Evolutionary conservation across 2,329 filamentous ascomycete species (phyloP).

Genomic region (Fusarium tricinctum): DNA sequence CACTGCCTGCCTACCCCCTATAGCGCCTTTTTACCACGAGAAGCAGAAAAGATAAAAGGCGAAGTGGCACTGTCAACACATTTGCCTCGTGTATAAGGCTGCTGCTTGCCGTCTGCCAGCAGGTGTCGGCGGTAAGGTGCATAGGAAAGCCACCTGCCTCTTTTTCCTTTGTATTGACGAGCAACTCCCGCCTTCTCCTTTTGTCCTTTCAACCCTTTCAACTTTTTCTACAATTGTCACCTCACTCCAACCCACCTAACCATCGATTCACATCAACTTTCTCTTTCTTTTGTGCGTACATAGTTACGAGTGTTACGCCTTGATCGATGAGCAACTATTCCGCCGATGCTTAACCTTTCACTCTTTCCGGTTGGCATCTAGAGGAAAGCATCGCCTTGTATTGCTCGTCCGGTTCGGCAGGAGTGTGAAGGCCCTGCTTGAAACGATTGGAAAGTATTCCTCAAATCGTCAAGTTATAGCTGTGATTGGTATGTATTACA

Average conservation of each 20-base stretch:
- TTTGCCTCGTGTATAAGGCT: background rate
- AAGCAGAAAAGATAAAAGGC: background rate
- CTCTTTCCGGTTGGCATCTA: background rate
- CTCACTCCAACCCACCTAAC: too few species aligned
- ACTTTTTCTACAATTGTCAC: background rate
- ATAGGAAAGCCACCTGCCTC: constrained; percentile 4
- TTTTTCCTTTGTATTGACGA: background rate
- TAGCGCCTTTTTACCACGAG: background rate
- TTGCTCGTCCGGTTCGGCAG: background rate
- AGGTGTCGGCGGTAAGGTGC: constrained; percentile 19
- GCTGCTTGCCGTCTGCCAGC: constrained; percentile 16
- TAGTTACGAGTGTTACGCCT: background rate
- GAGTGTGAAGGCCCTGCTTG: background rate
- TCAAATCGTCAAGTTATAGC: constrained; percentile 14
- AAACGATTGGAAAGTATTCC: constrained; percentile 2
- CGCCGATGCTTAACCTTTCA: background rate
- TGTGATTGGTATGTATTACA: background rate
- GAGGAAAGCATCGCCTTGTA: background rate
- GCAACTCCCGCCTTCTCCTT: background rate
- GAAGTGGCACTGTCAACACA: constrained; percentile 1
- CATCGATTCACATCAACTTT: background rate
- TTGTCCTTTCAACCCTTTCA: background rate
- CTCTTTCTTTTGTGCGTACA: too few species aligned
- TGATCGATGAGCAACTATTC: background rate
- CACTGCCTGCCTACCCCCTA: background rate